Percentiles rank a stretch among this genome's conserved stretches.
Conservation (phyloP, 768 basidiomycete species). For the Mrakia gelida region DNA sequence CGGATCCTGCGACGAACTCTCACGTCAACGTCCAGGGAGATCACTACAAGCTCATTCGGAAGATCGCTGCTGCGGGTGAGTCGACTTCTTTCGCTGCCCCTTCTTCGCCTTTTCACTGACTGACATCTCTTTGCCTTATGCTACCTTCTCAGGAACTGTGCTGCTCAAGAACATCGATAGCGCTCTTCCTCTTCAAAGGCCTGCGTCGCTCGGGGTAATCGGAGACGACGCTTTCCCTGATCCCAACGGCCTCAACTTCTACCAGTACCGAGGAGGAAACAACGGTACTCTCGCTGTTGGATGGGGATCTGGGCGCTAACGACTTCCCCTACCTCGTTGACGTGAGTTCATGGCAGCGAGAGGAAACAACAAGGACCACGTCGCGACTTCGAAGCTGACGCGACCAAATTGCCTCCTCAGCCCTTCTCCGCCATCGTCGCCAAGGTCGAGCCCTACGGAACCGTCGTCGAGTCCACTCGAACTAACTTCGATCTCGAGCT, state of each 20-base stretch:
- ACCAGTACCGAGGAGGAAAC: conserved; percentile 51
- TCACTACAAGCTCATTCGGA: conserved; percentile 50
- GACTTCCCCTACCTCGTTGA: conserved; percentile 63
- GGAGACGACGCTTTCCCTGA: conserved; percentile 60
- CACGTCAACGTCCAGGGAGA: conserved; percentile 59
- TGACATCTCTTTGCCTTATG: conserved; percentile 51
- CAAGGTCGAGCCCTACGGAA: not conserved
- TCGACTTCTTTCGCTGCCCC: not conserved
- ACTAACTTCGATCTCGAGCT: conserved; percentile 60
- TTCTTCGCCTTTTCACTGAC: not conserved
- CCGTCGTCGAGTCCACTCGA: not conserved
- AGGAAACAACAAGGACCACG: no score
- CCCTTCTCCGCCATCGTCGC: conserved; percentile 64
- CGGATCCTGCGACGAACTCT: conserved; percentile 37
- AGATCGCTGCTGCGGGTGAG: not conserved
- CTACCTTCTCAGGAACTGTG: conserved; percentile 57
- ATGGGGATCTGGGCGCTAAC: conserved; percentile 83
- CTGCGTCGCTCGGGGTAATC: conserved; percentile 56
- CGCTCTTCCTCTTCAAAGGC: conserved; percentile 6
- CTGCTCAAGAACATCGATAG: conserved; percentile 15
- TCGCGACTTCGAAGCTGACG: no score
- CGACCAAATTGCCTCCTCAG: conserved; percentile 45
- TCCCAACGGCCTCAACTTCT: conserved; percentile 64
- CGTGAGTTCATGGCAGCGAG: not conserved
- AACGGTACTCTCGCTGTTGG: conserved; percentile 69